Evolutionary conservation across 768 basidiomycete genomes (phyloP).

Genomic region (Gloeophyllum trabeum): DNA sequence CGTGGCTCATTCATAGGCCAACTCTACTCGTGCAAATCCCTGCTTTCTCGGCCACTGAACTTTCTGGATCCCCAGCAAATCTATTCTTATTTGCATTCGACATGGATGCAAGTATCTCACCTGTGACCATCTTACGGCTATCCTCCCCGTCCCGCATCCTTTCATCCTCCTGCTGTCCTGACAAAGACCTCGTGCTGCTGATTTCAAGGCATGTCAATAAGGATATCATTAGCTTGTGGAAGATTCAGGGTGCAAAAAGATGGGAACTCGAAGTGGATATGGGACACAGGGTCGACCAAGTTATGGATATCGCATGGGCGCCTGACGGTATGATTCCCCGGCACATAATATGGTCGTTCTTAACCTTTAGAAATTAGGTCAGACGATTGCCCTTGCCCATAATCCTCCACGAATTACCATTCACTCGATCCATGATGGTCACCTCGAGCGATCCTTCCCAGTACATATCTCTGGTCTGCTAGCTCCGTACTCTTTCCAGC

Average conservation of each 20-base stretch:
- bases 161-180: conserved; percentile 65
- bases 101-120: no score
- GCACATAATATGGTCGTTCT: no score
- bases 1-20: no score
- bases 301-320: conserved; percentile 66
- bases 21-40: no score
- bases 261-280: conserved; percentile 67
- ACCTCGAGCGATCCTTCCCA: conserved; percentile 34
- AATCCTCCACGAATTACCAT: conserved; percentile 58
- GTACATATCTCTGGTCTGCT: conserved; percentile 13
- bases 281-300: conserved; percentile 33
- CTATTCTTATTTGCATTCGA: no score
- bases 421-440: conserved; percentile 74
- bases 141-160: conserved; percentile 49
- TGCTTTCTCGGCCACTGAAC: no score
- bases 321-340: conserved; percentile 53
- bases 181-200: conserved; percentile 69
- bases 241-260: conserved; percentile 65
- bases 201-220: conserved; percentile 56
- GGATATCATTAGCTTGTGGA: conserved; percentile 71
- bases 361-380: no score
- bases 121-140: conserved; percentile 45
- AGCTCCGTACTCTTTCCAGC: neutral
- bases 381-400: conserved; percentile 61
- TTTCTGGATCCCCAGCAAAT: no score